Evolutionary conservation across 2,329 filamentous ascomycete species (phyloP).

Genomic region (Apiospora aurea): DNA sequence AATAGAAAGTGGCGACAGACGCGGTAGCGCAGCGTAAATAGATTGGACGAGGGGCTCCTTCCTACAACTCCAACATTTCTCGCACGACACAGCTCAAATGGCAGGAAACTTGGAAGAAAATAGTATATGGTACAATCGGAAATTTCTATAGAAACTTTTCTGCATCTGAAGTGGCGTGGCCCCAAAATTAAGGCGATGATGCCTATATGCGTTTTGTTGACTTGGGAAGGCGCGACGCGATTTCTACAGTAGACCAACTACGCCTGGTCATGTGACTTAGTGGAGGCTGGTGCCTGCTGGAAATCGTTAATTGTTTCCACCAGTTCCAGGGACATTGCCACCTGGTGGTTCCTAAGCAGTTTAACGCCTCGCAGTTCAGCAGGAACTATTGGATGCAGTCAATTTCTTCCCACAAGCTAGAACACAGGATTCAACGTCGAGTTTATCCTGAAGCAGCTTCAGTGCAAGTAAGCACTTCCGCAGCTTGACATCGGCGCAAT

Average conservation of each 20-base stretch:
- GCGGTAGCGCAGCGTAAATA: constrained; percentile 20
- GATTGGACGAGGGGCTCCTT: constrained; percentile 11
- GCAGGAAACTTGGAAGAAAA: background rate
- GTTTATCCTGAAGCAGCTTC: background rate
- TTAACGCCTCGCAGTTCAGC: background rate
- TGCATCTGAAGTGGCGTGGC: background rate
- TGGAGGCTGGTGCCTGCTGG: background rate
- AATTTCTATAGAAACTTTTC: background rate
- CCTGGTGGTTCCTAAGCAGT: background rate
- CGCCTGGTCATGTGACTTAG: constrained; percentile 23
- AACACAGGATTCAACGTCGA: background rate
- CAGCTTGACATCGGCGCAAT: background rate
- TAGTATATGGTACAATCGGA: background rate
- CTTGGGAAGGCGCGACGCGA: constrained; percentile 14
- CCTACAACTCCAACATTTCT: background rate
- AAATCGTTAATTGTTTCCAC: background rate
- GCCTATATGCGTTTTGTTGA: constrained; percentile 19
- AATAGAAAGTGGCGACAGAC: constrained; percentile 13
- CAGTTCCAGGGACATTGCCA: too few species aligned
- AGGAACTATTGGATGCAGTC: too few species aligned
- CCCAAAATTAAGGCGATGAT: background rate
- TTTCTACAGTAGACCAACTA: background rate
- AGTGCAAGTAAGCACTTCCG: background rate
- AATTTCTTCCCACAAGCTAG: background rate
- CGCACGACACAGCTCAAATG: background rate